phyloP scores from a whole-genome alignment of 2,329 filamentous ascomycete species.

The Cercospora sp. region DNA sequence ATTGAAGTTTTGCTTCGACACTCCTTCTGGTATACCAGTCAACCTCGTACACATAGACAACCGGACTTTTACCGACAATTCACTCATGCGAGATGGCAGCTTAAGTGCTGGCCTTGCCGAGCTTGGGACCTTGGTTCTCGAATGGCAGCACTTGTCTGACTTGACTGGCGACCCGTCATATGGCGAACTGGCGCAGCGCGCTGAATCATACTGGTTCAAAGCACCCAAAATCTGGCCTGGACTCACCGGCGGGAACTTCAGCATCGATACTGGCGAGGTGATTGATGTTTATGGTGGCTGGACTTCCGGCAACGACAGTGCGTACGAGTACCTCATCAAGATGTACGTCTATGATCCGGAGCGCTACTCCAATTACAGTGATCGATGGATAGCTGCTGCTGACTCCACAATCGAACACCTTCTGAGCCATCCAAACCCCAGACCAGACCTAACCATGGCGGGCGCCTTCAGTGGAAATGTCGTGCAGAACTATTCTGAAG shows the following conservation, averaged over 20 bases:
- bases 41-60: constrained; percentile 65
- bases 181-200: constrained; percentile 64
- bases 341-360: constrained; percentile 78
- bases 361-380: constrained; percentile 63
- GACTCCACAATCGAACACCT: constrained; percentile 74
- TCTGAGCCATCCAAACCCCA: constrained; percentile 64
- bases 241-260: constrained; percentile 68
- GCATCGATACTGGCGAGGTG: constrained; percentile 66
- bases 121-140: constrained; percentile 74
- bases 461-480: constrained; percentile 56
- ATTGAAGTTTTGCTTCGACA: constrained; percentile 76
- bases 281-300: constrained; percentile 69
- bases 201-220: constrained; percentile 67
- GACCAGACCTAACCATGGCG: constrained; percentile 72
- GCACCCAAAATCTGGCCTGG: constrained; percentile 77
- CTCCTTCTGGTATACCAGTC: constrained; percentile 70
- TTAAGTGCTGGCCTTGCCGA: constrained; percentile 72
- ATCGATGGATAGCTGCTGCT: constrained; percentile 68
- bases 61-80: constrained; percentile 23
- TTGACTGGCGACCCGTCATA: constrained; percentile 69
- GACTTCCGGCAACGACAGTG: constrained; percentile 75
- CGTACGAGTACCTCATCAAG: constrained; percentile 89
- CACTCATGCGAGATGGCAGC: constrained; percentile 48
- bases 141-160: constrained; percentile 81
- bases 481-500: constrained; percentile 44